phyloP scores from a whole-genome alignment of 2,329 filamentous ascomycete species.

The Aureobasidium sp. region DNA sequence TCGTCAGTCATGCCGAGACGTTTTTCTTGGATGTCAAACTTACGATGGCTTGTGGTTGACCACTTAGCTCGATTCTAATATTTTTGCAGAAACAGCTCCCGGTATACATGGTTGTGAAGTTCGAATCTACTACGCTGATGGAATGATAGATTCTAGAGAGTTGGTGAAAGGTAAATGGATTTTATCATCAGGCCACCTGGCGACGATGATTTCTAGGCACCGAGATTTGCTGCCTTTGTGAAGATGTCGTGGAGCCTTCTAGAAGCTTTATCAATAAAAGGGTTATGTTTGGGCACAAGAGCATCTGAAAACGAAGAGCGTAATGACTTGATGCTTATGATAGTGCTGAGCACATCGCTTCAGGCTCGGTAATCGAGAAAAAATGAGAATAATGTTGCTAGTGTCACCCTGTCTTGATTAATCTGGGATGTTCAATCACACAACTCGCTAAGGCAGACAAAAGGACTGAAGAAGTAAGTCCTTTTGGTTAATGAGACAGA shows the following conservation, averaged over 20 bases:
- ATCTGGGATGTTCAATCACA: no score
- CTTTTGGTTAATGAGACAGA: no score
- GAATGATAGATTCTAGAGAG: neutral
- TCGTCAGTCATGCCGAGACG: neutral
- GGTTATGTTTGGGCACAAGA: no score
- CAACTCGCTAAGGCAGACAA: no score
- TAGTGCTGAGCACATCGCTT: no score
- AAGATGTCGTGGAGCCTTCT: neutral
- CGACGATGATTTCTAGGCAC: neutral
- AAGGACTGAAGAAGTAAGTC: no score
- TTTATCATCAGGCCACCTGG: neutral
- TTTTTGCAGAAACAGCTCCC: conserved; percentile 47
- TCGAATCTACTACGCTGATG: neutral
- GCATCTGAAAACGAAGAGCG: no score
- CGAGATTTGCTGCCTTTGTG: neutral
- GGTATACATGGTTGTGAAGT: conserved; percentile 25
- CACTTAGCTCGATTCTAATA: conserved; percentile 41
- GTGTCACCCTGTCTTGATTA: no score
- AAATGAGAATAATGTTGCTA: no score
- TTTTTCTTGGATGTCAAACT: conserved; percentile 28
- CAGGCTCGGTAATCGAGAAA: no score
- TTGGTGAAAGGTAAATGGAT: neutral
- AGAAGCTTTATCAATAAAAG: neutral
- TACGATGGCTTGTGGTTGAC: conserved; percentile 40
- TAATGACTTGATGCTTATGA: no score